phyloP scores from a whole-genome alignment of 2,329 filamentous ascomycete genomes.

The Paecilomyces sp. region DNA sequence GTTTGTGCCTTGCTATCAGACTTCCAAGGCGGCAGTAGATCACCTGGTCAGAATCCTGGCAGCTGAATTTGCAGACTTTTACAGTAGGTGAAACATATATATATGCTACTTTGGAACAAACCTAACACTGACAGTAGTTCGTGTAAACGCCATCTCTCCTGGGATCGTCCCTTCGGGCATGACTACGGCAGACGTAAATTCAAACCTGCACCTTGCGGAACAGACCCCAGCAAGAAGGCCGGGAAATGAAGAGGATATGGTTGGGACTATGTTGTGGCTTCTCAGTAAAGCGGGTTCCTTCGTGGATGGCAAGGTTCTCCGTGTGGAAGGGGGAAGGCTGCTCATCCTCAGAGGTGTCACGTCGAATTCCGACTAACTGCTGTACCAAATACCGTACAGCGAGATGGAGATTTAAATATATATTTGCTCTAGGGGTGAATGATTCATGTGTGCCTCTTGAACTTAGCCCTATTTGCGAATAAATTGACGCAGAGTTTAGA shows the following conservation, averaged over 20 bases:
- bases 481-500: too few relatives aligned
- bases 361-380: neutral
- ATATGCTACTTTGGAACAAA: neutral
- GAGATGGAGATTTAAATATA: too few relatives aligned
- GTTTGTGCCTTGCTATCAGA: slow-evolving; percentile 10
- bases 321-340: neutral
- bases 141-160: slow-evolving; percentile 1
- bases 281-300: slow-evolving; percentile 46
- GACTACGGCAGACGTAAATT: neutral
- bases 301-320: slow-evolving; percentile 39
- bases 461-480: too few relatives aligned
- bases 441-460: too few relatives aligned
- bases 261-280: slow-evolving; percentile 43
- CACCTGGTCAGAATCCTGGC: slow-evolving; percentile 3
- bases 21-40: slow-evolving; percentile 6
- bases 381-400: neutral
- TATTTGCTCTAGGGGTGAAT: too few relatives aligned
- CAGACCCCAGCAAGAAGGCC: slow-evolving; percentile 21
- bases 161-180: slow-evolving; percentile 1
- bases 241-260: slow-evolving; percentile 39
- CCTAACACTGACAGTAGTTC: neutral
- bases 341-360: slow-evolving; percentile 1
- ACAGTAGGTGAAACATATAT: neutral
- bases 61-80: slow-evolving; percentile 2
- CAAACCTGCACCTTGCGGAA: neutral